Conservation (phyloP, 2,329 filamentous ascomycete genomes). For the Colletotrichum sp. region DNA sequence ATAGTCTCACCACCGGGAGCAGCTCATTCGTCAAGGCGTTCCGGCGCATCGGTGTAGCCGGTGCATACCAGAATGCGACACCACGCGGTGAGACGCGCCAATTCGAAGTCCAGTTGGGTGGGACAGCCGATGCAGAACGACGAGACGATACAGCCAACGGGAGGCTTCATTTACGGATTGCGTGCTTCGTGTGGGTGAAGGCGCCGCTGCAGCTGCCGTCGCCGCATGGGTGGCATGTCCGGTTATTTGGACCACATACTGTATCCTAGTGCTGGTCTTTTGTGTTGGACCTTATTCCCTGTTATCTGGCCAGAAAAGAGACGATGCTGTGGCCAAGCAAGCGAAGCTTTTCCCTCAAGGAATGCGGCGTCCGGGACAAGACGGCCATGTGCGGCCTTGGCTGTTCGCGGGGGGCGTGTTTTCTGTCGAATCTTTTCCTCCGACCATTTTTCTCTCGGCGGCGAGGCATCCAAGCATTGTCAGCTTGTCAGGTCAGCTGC, state of each 20-base stretch:
- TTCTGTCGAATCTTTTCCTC: not conserved
- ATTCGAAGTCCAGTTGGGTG: not conserved
- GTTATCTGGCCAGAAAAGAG: not conserved
- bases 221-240: not conserved
- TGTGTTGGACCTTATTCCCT: not conserved
- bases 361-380: not conserved
- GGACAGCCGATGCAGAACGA: not conserved
- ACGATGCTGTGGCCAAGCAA: not conserved
- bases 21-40: not conserved
- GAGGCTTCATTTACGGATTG: not conserved
- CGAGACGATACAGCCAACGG: not conserved
- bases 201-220: conserved; percentile 1
- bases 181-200: conserved; percentile 16
- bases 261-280: not conserved
- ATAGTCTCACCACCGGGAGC: not conserved
- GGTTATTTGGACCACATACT: conserved; percentile 6
- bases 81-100: not conserved
- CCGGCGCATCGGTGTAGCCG: not conserved
- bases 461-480: not conserved
- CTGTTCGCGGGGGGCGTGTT: not conserved
- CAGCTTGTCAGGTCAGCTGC: not conserved
- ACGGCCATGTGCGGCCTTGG: not conserved
- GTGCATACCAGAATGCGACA: not conserved
- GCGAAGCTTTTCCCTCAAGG: conserved; percentile 19
- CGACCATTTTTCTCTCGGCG: not conserved